Base-by-base conservation (phyloP, 2,329 filamentous ascomycete species). In the Karstenula rhodostoma region DNA sequence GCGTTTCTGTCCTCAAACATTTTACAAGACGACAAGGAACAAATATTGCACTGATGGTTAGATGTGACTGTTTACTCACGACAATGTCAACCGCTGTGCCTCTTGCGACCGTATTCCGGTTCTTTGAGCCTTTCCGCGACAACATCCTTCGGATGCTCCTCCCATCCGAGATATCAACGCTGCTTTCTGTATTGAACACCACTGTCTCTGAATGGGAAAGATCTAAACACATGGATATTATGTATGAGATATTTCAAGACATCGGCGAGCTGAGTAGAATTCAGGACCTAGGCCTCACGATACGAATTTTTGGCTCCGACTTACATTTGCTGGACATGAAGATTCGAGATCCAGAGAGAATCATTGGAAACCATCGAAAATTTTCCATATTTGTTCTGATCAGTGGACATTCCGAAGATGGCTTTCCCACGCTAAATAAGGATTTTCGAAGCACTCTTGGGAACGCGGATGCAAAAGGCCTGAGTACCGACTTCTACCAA, bases 221-320 rank as follows among this genome's bases (percentile, higher is more conserved):
- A 17, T n/a, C 13, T 4, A 35, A 4, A 4, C 55, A 57, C 19
- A 57, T 57, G 55, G 40, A 57, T 33, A 42, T 57, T 2, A 37
- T 57, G 40, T 12, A 57, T 51, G 46, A 57, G n/a, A 57, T 57
- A 4, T 49, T 57, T 51, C 25, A 40, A 19, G 46, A 57, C 19
- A 29, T 50, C 7, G 2, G 17, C 19, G 55, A 50, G 3, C 10
- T 54, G 40, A 25, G 5, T 3, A n/a, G 8, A 1, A 54, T 54
- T 9, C 35, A 43, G 15, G 17, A 29, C 7, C 50, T 54, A n/a
- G 50, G 50, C 25, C 35, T 42, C 17, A 54, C 50, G 8, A 19
- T 54, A 17, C 50, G 35, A 1, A 29, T 54, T 19, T 43, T 54
- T 43, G 50, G 50, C 5, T 54, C 50, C 19, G 50, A 54, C 25